Evolutionary conservation across 2,329 filamentous ascomycete species (phyloP), one percentile per base, ranked within the genome.

Genomic region (Catunica adiposa): DNA sequence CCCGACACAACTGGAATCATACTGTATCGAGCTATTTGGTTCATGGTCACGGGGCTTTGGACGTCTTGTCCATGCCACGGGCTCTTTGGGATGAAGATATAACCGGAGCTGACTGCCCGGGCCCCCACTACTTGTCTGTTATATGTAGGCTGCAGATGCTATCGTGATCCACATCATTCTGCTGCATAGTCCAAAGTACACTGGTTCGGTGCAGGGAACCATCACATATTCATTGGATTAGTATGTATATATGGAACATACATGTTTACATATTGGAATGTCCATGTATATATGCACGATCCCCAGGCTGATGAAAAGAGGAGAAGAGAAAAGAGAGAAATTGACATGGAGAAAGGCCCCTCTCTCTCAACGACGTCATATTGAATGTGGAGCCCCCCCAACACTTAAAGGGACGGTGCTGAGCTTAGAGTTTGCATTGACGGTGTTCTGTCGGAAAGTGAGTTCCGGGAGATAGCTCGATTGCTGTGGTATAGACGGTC

Each of bases 331-430:
- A 51, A 54, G 31, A 53, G 38, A 53, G 42, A 40, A 56, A 29
- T 44, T 26, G 9, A 51, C 11, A 42, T 58, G 58, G 55, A 54
- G 59, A 54, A 57, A 46, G 46, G 47, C 37, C 34, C 56, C 52
- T 51, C 50, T 22, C 44, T 37, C 20, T 17, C 20, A 44, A 44
- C n/a, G 17, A 44, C 40, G 17, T 44, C 40, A 44, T 44, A 44
- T 44, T 44, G 11, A 44, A 44, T 44, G 40, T 44, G 40, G n/a
- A 44, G 40, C 5, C 11, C 5, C 5, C 29, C 29, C 5, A 11
- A 34, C 29, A 11, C 29, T 34, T 11, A 11, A 38, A 44, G 40
- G 15, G 20, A 44, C 15, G 40, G 29, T 34, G 29, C 8, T 22
- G 15, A 44, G 9, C 11, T n/a, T 17, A 15, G 8, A 8, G 15